Conservation (phyloP, 345 rosid species). For the Hibiscus syriacus region DNA sequence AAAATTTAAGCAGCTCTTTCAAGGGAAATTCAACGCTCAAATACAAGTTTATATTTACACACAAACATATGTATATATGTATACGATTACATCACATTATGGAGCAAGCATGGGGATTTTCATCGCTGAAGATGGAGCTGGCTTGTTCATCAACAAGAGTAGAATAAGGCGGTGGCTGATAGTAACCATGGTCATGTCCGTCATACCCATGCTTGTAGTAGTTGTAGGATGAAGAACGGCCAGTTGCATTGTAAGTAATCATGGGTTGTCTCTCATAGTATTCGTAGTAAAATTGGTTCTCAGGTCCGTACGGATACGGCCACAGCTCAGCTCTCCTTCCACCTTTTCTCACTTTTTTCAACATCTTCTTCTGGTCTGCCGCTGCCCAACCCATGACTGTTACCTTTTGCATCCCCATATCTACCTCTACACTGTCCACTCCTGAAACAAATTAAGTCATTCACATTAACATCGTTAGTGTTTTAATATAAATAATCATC, state of each 20-base stretch:
- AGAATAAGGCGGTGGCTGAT: too few relatives aligned
- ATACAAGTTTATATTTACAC: too few relatives aligned
- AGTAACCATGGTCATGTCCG: too few relatives aligned
- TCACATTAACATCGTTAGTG: neutral
- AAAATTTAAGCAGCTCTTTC: too few relatives aligned
- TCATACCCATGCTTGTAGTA: too few relatives aligned
- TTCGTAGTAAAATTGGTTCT: slow-evolving; percentile 27
- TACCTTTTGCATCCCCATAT: slow-evolving; percentile 61
- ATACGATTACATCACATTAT: slow-evolving; percentile 32
- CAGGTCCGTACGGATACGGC: too few relatives aligned
- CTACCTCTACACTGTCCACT: slow-evolving; percentile 51
- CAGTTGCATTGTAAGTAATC: neutral
- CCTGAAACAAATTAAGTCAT: slow-evolving; percentile 31
- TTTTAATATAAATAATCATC: too few relatives aligned
- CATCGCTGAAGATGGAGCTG: too few relatives aligned
- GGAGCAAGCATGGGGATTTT: slow-evolving; percentile 59
- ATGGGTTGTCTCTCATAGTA: slow-evolving; percentile 10
- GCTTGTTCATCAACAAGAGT: too few relatives aligned
- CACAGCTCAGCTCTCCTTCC: slow-evolving; percentile 53
- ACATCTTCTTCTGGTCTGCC: slow-evolving; percentile 44
- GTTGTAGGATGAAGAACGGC: slow-evolving; percentile 24
- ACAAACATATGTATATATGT: too few relatives aligned
- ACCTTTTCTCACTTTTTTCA: slow-evolving; percentile 49
- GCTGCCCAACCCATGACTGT: slow-evolving; percentile 61
- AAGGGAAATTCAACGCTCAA: too few relatives aligned